Base-by-base conservation (phyloP, 768 basidiomycete species). In the Leucocoprinus leucothites region DNA sequence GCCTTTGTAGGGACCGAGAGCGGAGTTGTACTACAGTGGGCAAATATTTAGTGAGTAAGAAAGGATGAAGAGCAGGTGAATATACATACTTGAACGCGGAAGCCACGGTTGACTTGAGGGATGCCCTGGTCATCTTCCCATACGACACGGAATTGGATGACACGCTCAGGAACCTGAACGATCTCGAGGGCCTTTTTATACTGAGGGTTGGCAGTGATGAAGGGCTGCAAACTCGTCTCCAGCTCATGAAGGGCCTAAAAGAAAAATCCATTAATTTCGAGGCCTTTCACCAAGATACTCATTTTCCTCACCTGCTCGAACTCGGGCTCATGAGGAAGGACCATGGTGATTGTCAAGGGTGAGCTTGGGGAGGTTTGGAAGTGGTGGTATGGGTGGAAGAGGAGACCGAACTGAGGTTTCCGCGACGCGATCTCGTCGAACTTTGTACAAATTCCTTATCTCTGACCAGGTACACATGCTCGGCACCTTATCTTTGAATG, bases 1-100 rank as follows among this genome's bases (percentile, higher is more conserved):
- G 58, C 87, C 87, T 69, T 87, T 86, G 78, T 87, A 87, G 41
- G 87, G 87, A 52, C 87, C 87, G 26, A 90, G 78, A 24, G 85
- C 85, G 44, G 86, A 88, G 78, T 86, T 87, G 76, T 84, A 89
- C 82, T 86, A 63, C 24, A 38, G 11, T 34, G 13, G 31, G 14
- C 16, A 14, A 34, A 34, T 4, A 3, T 21, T 19, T 18, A 11
- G 8, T 48, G 31, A 48, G 31, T 4, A 31, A 2, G 19, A 9
- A 45, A 42, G 26, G n/a, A 49, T 21, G 36, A 18, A 40, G 18
- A 22, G 13, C 11, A 14, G 31, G n/a, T 18, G 54, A 42, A 6
- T 31, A 25, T 22, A 65, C 75, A 49, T 19, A 84, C 82, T 73
- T 89, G 86, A 50, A 89, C 87, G 60, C 87, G 81, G 76, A 79